Percentiles rank a stretch among this genome's conserved stretches.
Evolutionary conservation across 1,284 basidiomycete species (phyloP).

Genomic region (Baeospora myosura): DNA sequence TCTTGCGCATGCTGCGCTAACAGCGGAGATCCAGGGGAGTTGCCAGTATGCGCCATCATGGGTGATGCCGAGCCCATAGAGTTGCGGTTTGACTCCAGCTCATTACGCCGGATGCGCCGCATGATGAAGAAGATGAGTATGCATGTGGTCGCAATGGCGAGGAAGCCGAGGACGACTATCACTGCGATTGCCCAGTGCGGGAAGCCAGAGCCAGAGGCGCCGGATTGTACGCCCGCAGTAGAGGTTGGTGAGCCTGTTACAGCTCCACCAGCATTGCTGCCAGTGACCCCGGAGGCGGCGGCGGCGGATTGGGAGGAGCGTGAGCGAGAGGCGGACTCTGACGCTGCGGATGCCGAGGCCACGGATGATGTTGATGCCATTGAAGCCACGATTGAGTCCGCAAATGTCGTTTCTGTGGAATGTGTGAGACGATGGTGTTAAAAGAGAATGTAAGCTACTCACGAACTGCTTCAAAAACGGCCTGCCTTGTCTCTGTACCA

Average conservation of each 20-base stretch:
- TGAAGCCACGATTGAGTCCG: slow-evolving; percentile 51
- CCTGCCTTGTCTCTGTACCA: slow-evolving; percentile 50
- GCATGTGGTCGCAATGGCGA: slow-evolving; percentile 64
- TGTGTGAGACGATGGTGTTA: slow-evolving; percentile 4
- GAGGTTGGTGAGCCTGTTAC: slow-evolving; percentile 31
- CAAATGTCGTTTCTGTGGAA: slow-evolving; percentile 59
- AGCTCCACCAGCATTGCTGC: slow-evolving; percentile 25
- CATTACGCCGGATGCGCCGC: slow-evolving; percentile 50
- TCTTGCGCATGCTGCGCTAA: slow-evolving; percentile 26
- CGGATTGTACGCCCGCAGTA: slow-evolving; percentile 42
- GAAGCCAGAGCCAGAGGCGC: slow-evolving; percentile 35
- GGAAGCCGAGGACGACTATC: slow-evolving; percentile 73
- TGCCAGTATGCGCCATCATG: slow-evolving; percentile 62
- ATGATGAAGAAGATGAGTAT: slow-evolving; percentile 64
- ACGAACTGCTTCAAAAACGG: slow-evolving; percentile 74
- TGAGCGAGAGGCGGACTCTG: slow-evolving; percentile 28
- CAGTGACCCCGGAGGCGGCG: slow-evolving; percentile 23
- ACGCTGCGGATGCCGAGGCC: slow-evolving; percentile 34
- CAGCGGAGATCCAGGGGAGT: slow-evolving; percentile 46
- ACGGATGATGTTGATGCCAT: slow-evolving; percentile 26
- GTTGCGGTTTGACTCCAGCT: slow-evolving; percentile 48
- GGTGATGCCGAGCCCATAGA: slow-evolving; percentile 74
- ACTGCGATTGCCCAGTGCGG: slow-evolving; percentile 87
- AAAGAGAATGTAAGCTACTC: slow-evolving; percentile 27
- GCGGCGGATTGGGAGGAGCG: too few species aligned